Percentiles rank a stretch among this genome's conserved stretches.
These are phyloP conservation scores for Yamadazyma dushanensis DNA, from an alignment of 1,139 yeast species.

Conservation along the genomic window DNA sequence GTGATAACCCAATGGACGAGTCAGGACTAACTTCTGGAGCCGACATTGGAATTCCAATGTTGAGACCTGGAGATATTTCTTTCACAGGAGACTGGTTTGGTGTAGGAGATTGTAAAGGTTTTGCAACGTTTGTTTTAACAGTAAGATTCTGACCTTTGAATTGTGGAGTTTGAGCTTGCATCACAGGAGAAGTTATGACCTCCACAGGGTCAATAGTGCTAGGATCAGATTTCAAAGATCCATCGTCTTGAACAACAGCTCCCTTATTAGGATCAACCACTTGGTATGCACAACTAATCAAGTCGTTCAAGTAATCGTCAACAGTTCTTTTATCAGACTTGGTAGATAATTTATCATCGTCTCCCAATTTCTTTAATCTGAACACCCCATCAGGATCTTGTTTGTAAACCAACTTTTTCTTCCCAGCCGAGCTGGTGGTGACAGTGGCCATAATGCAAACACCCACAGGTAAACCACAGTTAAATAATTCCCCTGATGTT, in stretches of 20 bases:
- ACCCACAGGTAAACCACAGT: too few species aligned
- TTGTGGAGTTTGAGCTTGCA: conserved; percentile 1
- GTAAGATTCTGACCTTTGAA: too few species aligned
- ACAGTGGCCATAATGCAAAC: conserved; percentile 11
- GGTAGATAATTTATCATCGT: conserved; percentile 16
- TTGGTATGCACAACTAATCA: conserved; percentile 28
- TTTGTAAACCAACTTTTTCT: conserved; percentile 37
- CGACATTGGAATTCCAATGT: conserved; percentile 6
- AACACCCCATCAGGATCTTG: conserved; percentile 47
- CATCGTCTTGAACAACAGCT: conserved; percentile 3
- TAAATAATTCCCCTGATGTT: too few species aligned
- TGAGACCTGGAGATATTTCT: conserved; percentile 10
- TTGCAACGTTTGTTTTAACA: not conserved
- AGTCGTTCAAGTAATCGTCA: conserved; percentile 32
- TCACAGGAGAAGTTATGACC: conserved; percentile 2
- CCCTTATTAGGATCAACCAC: conserved; percentile 18
- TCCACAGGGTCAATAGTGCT: conserved; percentile 1
- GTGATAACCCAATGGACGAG: too few species aligned
- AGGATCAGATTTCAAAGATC: conserved; percentile 3
- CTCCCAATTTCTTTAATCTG: conserved; percentile 33
- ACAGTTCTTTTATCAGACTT: conserved; percentile 21
- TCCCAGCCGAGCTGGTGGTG: conserved; percentile 11
- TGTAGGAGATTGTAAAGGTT: conserved; percentile 3
- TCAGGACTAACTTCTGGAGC: too few species aligned
- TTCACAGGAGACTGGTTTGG: conserved; percentile 7